These are phyloP conservation scores for Yarrowia divulgata DNA, from an alignment of 805 yeast genomes.

Conservation along the genomic window DNA sequence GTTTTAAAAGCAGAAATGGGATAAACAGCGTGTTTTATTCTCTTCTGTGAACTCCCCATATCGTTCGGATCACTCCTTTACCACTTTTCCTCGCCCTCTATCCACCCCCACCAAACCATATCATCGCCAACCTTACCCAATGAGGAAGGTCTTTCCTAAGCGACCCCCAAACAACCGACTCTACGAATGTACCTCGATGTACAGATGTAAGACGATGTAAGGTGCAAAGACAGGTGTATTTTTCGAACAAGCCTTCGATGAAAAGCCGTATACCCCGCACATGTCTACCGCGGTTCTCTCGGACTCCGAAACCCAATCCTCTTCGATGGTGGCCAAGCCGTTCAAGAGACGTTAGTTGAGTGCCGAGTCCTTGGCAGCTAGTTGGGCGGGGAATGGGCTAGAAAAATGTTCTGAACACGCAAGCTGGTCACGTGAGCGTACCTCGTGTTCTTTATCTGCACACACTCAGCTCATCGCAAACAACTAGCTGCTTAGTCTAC, in stretches of 20 bases:
- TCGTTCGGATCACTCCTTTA: background rate
- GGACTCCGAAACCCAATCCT: conserved; percentile 18
- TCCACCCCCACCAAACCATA: background rate
- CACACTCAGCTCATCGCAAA: too few species aligned
- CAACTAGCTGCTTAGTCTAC: too few species aligned
- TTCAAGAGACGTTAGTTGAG: too few species aligned
- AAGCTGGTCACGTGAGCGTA: too few species aligned
- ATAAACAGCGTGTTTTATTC: fast-evolving
- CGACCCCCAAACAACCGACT: background rate
- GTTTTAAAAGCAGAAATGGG: background rate
- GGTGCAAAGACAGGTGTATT: background rate
- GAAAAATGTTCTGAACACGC: too few species aligned
- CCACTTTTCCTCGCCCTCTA: background rate
- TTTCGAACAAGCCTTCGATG: too few species aligned
- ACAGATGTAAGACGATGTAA: conserved; percentile 8
- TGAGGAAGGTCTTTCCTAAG: conserved; percentile 24
- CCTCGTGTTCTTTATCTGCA: too few species aligned
- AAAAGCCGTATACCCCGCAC: too few species aligned
- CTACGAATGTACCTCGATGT: conserved; percentile 8
- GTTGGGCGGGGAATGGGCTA: too few species aligned
- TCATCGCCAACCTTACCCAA: background rate
- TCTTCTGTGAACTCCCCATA: too few species aligned
- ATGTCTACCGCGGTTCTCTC: background rate
- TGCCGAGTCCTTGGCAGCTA: too few species aligned
- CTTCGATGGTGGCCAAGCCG: conserved; percentile 2